Conservation (phyloP, 352 stramenopile genomes). For the Phytophthora pinifolia region DNA sequence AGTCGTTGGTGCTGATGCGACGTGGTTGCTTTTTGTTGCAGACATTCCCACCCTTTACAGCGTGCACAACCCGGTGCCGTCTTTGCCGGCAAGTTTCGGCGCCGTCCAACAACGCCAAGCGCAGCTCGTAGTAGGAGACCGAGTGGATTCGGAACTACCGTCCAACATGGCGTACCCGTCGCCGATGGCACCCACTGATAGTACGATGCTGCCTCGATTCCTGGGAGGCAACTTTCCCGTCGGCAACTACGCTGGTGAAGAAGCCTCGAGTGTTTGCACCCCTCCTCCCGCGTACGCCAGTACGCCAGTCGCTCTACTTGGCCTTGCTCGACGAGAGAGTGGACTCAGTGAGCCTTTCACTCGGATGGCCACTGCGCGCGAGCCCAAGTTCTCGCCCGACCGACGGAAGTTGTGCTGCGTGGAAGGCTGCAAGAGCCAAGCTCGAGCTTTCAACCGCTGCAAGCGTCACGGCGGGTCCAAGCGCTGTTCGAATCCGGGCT, state of each 20-base stretch:
- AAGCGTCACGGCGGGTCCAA: slow-evolving; percentile 86
- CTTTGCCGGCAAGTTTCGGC: slow-evolving; percentile 23
- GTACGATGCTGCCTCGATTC: neutral
- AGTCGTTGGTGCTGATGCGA: neutral
- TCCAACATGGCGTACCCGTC: neutral
- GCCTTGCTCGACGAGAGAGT: neutral
- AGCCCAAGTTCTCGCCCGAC: slow-evolving; percentile 64
- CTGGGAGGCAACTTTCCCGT: slow-evolving; percentile 2
- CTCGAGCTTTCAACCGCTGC: slow-evolving; percentile 80
- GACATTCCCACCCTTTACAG: slow-evolving; percentile 22
- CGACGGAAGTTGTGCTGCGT: slow-evolving; percentile 75
- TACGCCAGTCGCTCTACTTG: too few relatives aligned
- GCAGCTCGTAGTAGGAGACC: slow-evolving; percentile 12
- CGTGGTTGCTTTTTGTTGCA: slow-evolving; percentile 1
- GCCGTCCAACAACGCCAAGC: slow-evolving; percentile 15
- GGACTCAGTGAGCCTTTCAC: slow-evolving; percentile 25
- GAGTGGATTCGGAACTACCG: slow-evolving; percentile 7
- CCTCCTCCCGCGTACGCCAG: too few relatives aligned
- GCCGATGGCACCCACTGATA: neutral
- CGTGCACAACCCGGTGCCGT: slow-evolving; percentile 13
- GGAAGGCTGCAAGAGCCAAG: slow-evolving; percentile 79
- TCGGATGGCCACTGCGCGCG: slow-evolving; percentile 17
- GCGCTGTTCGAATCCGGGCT: slow-evolving; percentile 66
- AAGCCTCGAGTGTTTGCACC: neutral
- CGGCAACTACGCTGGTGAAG: neutral